Evolutionary conservation across 2,329 filamentous ascomycete genomes (phyloP).

Genomic region (Ascochyta viciae-villosae): DNA sequence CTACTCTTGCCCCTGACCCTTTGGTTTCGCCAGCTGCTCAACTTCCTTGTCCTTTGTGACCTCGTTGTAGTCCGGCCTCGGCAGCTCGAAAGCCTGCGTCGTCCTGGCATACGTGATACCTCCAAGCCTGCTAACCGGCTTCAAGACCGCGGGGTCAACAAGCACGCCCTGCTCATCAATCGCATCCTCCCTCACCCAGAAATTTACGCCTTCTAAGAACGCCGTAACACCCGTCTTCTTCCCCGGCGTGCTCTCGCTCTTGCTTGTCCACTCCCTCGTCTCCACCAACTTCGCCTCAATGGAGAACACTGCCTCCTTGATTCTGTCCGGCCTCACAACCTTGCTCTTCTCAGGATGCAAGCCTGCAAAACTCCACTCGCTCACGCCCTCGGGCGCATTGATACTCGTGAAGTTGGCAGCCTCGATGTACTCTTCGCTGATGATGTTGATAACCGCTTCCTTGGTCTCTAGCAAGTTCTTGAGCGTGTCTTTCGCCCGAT

Average conservation of each 20-base stretch:
- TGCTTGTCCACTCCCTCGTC: conserved; percentile 78
- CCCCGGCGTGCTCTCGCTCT: conserved; percentile 64
- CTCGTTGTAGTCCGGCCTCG: conserved; percentile 61
- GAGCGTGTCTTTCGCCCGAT: conserved; percentile 78
- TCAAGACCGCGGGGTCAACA: conserved; percentile 76
- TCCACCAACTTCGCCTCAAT: conserved; percentile 82
- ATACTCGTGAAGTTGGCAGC: conserved; percentile 83
- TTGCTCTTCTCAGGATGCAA: conserved; percentile 72
- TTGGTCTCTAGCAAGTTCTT: conserved; percentile 73
- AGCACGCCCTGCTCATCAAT: conserved; percentile 77
- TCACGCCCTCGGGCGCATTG: conserved; percentile 77
- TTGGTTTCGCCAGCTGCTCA: conserved; percentile 63
- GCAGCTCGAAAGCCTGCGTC: conserved; percentile 75
- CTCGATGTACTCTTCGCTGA: conserved; percentile 83
- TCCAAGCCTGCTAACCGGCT: conserved; percentile 78
- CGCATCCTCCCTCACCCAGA: conserved; percentile 91
- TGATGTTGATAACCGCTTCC: conserved; percentile 84
- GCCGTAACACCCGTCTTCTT: conserved; percentile 77
- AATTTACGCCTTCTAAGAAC: conserved; percentile 81
- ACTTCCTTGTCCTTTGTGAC: conserved; percentile 60
- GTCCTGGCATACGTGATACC: conserved; percentile 83
- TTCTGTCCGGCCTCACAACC: conserved; percentile 73
- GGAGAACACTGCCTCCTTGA: conserved; percentile 82
- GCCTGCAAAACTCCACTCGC: conserved; percentile 81
- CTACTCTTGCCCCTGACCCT: conserved; percentile 36